Base-by-base conservation (phyloP, 176 grass and related monocot genomes). In the Miscanthus lutarioriparius region DNA sequence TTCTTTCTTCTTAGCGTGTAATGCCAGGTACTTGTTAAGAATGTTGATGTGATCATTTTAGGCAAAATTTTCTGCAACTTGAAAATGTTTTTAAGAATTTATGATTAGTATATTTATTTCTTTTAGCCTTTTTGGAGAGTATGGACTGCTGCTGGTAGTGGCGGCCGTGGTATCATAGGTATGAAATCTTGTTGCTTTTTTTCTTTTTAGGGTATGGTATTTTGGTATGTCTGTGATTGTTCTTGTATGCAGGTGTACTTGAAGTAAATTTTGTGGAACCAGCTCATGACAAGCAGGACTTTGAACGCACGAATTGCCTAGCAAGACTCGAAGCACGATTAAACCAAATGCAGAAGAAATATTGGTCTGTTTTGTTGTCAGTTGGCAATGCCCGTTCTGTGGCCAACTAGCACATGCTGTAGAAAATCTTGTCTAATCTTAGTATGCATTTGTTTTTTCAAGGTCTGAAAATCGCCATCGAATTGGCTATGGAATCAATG, bases 61-160 rank as follows among this genome's bases (percentile, higher is more conserved):
- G 72, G 47, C 22, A 30, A 84, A 74, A 58, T 67, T 30, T 81
- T 89, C 12, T 36, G 41, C 5, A 35, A 49, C 32, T 1, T 27
- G 16, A 30, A 14, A 37, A 70, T 75, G 6, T 17, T 80, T 56
- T 80, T 78, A 39, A 58, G 17, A 80, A 49, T 67, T 67, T 64
- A 30, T 90, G 45, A 75, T 1, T 16, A 56, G 45, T 80, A 65
- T 75, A 64, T 81, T 49, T 89, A 16, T 86, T 89, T 86, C 14
- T 81, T 87, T 71, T 90, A 97, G 95, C 95, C 95, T 86, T 97
- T 97, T 85, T 97, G 95, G 95, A 95, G 92, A 80, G 92, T 95
- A 63, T 97, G 92, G 95, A 91, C 84, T 88, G 86, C 91, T 43
- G 75, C 95, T 45, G 92, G 95, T 76, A 88, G 87, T 90, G 87